A percentile compares a stretch with the other conserved stretches of the same genome.
Conservation (phyloP, 2,329 filamentous ascomycete species). For the Alternaria incomplexa region DNA sequence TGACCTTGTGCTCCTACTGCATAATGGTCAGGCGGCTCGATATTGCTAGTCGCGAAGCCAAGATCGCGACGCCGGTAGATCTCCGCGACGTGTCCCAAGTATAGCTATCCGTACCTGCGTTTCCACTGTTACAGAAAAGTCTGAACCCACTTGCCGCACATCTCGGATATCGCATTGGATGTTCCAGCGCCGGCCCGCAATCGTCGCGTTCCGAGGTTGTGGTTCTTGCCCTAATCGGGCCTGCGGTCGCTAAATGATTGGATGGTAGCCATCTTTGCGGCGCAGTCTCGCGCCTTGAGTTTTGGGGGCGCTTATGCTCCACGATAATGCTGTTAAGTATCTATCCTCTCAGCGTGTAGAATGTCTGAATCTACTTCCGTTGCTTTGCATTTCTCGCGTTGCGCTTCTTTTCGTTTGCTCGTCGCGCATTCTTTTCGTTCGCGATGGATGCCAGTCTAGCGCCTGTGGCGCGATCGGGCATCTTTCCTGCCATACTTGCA, state of each 20-base stretch:
- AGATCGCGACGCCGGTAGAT: neutral
- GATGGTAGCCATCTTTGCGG: neutral
- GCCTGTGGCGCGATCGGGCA: neutral
- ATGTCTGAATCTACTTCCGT: neutral
- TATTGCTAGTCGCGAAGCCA: neutral
- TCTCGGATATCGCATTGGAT: neutral
- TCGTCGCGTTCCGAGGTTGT: neutral
- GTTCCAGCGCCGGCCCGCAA: neutral
- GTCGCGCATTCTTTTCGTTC: neutral
- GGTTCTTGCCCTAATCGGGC: conserved; percentile 1
- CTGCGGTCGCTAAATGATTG: conserved; percentile 12
- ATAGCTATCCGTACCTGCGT: conserved; percentile 5
- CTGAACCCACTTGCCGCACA: conserved; percentile 2
- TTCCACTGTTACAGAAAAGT: neutral
- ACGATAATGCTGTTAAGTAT: conserved; percentile 4
- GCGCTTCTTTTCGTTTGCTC: neutral
- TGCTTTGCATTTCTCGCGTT: neutral
- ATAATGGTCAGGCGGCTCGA: neutral
- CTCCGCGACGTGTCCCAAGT: neutral
- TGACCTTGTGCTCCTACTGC: neutral
- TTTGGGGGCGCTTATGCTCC: conserved; percentile 12
- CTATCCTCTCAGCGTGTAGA: conserved; percentile 7
- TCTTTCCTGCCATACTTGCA: too few species aligned
- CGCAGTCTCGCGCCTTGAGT: conserved; percentile 9
- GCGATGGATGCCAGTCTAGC: neutral